Base-by-base conservation (phyloP, 1,284 basidiomycete species). In the Tremellales sp. region DNA sequence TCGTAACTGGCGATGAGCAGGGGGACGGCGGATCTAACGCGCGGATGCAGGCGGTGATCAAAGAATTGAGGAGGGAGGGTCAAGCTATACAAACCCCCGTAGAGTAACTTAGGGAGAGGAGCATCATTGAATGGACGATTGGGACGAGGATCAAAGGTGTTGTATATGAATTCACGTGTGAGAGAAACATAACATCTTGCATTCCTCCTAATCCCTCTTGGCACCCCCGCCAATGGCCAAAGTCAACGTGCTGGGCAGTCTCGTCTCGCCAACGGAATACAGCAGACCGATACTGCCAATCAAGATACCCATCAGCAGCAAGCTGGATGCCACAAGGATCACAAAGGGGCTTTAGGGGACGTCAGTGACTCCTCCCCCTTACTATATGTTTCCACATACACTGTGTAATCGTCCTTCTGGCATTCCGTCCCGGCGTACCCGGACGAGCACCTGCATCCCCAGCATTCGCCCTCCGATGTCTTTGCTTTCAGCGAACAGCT, bases 201-300 rank as follows among this genome's bases (percentile, higher is more conserved):
- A 22, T 24, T 21, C 21, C 28, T 24, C 28, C 51, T 59, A 67
- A 53, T 67, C 61, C 40, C 60, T 45, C 52, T 66, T 65, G 34
- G 56, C 54, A 25, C 50, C 48, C 7, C 65, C 58, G n/a, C 65
- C 57, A 8, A 71, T 53, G 16, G 64, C 62, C 22, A 73, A 53
- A 32, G 61, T 73, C 51, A 73, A 54, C 29, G 71, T 71, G n/a
- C 65, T 66, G 14, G 71, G 71, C 19, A 73, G 53, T 44, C 58
- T 61, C n/a, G 64, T 64, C 28, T 69, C 68, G 16, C 71, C 71
- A 18, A 73, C 56, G 1, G 58, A 48, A 36, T 48, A 60, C 18
- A 73, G 48, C 16, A 73, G 56, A 7, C 51, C 51, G 48, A 70
- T 59, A 14, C 60, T 60, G 10, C 57, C 66, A 26, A 58, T 40